phyloP scores from a whole-genome alignment of 2,329 filamentous ascomycete species.

The Trichoderma brevicompactum region DNA sequence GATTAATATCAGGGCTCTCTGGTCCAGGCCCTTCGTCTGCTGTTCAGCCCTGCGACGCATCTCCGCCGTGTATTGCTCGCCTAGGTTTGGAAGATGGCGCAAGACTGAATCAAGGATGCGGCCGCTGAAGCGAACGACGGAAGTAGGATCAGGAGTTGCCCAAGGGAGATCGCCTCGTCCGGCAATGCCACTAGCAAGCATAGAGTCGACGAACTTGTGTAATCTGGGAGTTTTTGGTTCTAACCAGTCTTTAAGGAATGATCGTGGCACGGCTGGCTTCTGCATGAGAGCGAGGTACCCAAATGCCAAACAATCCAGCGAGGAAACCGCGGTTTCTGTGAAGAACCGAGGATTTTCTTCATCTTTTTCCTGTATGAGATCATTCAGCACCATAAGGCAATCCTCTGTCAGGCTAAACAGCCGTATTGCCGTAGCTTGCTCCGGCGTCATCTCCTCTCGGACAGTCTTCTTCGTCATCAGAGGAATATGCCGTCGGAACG shows the following conservation, averaged over 20 bases:
- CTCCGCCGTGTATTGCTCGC: constrained; percentile 44
- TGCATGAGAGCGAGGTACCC: constrained; percentile 80
- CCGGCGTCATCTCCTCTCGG: constrained; percentile 65
- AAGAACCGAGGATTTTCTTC: constrained; percentile 42
- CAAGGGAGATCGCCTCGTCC: constrained; percentile 37
- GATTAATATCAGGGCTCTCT: constrained; percentile 40
- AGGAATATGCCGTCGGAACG: constrained; percentile 47
- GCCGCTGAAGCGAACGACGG: constrained; percentile 36
- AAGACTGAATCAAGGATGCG: constrained; percentile 44
- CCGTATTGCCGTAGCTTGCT: constrained; percentile 74
- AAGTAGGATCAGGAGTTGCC: constrained; percentile 33
- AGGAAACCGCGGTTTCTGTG: constrained; percentile 35
- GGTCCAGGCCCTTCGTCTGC: constrained; percentile 41
- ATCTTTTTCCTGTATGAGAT: constrained; percentile 47
- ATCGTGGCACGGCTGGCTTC: constrained; percentile 50
- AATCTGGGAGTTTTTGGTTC: constrained; percentile 39
- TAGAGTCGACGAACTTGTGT: constrained; percentile 40
- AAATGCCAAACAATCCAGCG: constrained; percentile 76
- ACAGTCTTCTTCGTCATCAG: constrained; percentile 57
- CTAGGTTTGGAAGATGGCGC: constrained; percentile 43
- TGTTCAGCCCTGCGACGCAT: constrained; percentile 45
- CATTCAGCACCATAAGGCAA: constrained; percentile 72
- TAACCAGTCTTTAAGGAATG: constrained; percentile 50
- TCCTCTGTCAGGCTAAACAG: constrained; percentile 73
- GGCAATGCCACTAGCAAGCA: constrained; percentile 36